Conservation (phyloP, 108 stramenopile genomes). For the Discostella stelligeroides region DNA sequence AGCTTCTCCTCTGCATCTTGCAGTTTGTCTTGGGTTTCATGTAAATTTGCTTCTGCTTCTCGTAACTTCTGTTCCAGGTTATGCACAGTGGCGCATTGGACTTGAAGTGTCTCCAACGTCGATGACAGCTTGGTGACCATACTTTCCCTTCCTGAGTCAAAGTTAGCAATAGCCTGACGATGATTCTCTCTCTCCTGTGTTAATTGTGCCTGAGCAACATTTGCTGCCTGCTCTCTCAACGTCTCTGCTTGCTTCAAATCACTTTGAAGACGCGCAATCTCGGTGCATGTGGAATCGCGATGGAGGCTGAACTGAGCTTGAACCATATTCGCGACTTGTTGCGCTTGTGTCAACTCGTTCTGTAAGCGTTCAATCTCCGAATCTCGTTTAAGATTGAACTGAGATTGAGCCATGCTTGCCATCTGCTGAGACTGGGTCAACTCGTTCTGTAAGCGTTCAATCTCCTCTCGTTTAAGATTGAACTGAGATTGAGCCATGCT, state of each 20-base stretch:
- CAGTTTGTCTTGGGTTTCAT: neutral
- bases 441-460: slow-evolving; percentile 2
- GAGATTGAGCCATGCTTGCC: neutral
- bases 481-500: too few relatives aligned
- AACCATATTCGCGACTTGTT: neutral
- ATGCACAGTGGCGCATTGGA: slow-evolving; percentile 6
- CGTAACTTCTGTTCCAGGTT: neutral
- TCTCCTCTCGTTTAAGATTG: too few relatives aligned
- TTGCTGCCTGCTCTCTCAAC: neutral
- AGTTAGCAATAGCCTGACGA: neutral
- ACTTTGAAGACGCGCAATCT: slow-evolving; percentile 3
- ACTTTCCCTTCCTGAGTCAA: slow-evolving; percentile 4
- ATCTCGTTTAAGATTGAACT: neutral
- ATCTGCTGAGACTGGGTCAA: slow-evolving; percentile 9
- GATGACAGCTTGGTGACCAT: slow-evolving; percentile 14
- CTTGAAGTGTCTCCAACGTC: slow-evolving; percentile 31
- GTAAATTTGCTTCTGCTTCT: neutral
- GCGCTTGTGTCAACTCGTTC: slow-evolving; percentile 11
- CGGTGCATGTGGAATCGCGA: neutral
- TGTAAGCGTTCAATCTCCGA: neutral
- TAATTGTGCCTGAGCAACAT: slow-evolving; percentile 1
- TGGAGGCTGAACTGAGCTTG: slow-evolving; percentile 2
- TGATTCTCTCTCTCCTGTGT: slow-evolving; percentile 7
- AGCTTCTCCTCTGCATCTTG: slow-evolving; percentile 9
- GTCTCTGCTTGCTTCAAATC: slow-evolving; percentile 7